Conservation (phyloP, 2,329 filamentous ascomycete species). For the Pseudogymnoascus sp. region DNA sequence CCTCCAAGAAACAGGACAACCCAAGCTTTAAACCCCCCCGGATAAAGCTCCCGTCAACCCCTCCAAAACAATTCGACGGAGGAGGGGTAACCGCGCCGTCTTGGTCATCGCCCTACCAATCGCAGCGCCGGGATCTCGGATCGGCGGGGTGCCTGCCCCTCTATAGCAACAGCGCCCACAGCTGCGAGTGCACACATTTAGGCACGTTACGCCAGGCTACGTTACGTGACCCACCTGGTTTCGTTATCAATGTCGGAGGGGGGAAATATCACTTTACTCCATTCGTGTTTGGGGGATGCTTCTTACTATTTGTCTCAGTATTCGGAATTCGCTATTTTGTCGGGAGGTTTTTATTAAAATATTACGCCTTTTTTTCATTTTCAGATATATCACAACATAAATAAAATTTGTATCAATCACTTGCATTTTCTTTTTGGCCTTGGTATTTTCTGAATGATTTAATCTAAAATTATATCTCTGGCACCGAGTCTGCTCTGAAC, state of each 20-base stretch:
- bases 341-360: not conserved
- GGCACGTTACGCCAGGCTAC: conserved; percentile 4
- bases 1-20: too few species aligned
- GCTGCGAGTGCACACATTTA: not conserved
- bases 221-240: not conserved
- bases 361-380: too few species aligned
- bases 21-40: not conserved
- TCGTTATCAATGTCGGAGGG: too few species aligned
- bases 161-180: not conserved
- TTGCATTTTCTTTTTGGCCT: not conserved
- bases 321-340: not conserved
- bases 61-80: not conserved
- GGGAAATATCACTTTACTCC: not conserved
- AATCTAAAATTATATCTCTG: not conserved
- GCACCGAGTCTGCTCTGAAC: not conserved
- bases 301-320: too few species aligned
- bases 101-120: not conserved
- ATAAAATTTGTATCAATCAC: not conserved
- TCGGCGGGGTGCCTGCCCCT: not conserved
- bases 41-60: not conserved
- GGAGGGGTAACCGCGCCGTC: not conserved
- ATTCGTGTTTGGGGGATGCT: not conserved
- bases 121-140: not conserved
- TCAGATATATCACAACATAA: not conserved
- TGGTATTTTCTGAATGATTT: not conserved